These are phyloP conservation scores for Hypoxylon sp. DNA, from an alignment of 2,329 filamentous ascomycete genomes.

Conservation along the genomic window DNA sequence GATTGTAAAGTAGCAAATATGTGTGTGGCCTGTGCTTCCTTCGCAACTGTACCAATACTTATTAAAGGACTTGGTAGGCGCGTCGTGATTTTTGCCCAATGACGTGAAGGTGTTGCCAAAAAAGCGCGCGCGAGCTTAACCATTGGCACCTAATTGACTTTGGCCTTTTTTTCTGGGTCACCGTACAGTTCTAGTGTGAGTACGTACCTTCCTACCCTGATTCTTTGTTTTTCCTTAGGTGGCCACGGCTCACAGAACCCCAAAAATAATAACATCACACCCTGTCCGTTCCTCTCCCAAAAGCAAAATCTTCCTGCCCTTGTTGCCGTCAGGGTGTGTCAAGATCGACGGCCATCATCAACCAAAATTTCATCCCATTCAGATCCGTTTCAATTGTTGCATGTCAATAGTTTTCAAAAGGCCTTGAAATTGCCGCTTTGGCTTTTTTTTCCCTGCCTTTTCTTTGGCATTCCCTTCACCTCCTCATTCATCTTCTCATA, in stretches of 20 bases:
- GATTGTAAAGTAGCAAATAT: neutral
- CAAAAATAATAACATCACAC: slow-evolving; percentile 46
- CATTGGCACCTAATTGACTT: slow-evolving; percentile 28
- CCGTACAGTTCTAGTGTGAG: slow-evolving; percentile 11
- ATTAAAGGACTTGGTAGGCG: slow-evolving; percentile 27
- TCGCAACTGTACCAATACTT: slow-evolving; percentile 28
- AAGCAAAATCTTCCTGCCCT: slow-evolving; percentile 36
- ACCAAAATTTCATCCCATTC: slow-evolving; percentile 17
- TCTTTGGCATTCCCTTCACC: slow-evolving; percentile 22
- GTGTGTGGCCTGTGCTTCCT: slow-evolving; percentile 31
- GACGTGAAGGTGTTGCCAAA: slow-evolving; percentile 13
- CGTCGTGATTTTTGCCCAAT: slow-evolving; percentile 39
- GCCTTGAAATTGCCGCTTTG: slow-evolving; percentile 26
- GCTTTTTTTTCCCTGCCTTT: slow-evolving; percentile 38
- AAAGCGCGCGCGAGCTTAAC: slow-evolving; percentile 5
- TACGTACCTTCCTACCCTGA: slow-evolving; percentile 31
- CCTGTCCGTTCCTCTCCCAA: slow-evolving; percentile 30
- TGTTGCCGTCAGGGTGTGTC: slow-evolving; percentile 38
- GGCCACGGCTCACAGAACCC: slow-evolving; percentile 23
- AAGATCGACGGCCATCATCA: slow-evolving; percentile 38
- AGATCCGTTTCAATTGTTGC: slow-evolving; percentile 36
- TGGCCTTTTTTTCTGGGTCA: slow-evolving; percentile 6
- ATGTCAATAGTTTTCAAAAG: slow-evolving; percentile 29
- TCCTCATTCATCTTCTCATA: slow-evolving; percentile 3
- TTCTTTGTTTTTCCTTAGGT: slow-evolving; percentile 21